phyloP scores from a whole-genome alignment of 331 rosid genomes.

The Malus hybrid region DNA sequence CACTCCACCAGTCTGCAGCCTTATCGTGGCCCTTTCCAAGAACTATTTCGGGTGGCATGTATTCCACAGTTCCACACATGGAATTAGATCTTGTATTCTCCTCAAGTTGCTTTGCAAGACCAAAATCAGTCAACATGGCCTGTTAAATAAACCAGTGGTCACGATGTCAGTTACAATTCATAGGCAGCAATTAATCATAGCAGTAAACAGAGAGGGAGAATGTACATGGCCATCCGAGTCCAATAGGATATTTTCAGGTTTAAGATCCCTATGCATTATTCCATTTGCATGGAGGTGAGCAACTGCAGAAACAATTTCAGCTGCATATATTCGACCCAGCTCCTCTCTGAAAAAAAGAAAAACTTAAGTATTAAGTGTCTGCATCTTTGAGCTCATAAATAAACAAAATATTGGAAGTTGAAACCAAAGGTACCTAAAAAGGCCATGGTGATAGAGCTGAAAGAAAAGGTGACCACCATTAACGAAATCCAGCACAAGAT shows the following conservation, averaged over 20 bases:
- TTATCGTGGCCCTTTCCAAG: slow-evolving; percentile 94
- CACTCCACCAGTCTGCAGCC: slow-evolving; percentile 99
- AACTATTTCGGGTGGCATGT: slow-evolving; percentile 96
- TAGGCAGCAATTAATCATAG: background rate
- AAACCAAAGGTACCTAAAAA: slow-evolving; percentile 57
- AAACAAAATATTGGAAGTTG: background rate
- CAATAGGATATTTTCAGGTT: slow-evolving; percentile 83
- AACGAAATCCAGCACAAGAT: slow-evolving; percentile 91
- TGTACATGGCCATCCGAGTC: slow-evolving; percentile 92
- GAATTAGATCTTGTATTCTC: slow-evolving; percentile 83
- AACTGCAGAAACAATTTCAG: slow-evolving; percentile 92
- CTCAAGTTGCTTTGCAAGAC: slow-evolving; percentile 82
- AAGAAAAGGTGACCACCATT: slow-evolving; percentile 97
- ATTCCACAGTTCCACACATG: slow-evolving; percentile 88
- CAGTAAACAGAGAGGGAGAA: background rate
- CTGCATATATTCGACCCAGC: slow-evolving; percentile 82
- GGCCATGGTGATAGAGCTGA: slow-evolving; percentile 92
- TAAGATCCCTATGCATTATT: slow-evolving; percentile 94
- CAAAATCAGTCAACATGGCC: slow-evolving; percentile 98
- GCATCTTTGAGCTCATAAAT: slow-evolving; percentile 5
- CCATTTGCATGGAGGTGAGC: slow-evolving; percentile 88
- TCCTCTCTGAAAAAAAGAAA: slow-evolving; percentile 64
- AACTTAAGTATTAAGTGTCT: slow-evolving; percentile 2
- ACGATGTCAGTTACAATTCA: slow-evolving; percentile 7
- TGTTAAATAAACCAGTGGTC: slow-evolving; percentile 13